Base-by-base conservation (phyloP, 2,329 filamentous ascomycete species). In the Neurospora sp. region DNA sequence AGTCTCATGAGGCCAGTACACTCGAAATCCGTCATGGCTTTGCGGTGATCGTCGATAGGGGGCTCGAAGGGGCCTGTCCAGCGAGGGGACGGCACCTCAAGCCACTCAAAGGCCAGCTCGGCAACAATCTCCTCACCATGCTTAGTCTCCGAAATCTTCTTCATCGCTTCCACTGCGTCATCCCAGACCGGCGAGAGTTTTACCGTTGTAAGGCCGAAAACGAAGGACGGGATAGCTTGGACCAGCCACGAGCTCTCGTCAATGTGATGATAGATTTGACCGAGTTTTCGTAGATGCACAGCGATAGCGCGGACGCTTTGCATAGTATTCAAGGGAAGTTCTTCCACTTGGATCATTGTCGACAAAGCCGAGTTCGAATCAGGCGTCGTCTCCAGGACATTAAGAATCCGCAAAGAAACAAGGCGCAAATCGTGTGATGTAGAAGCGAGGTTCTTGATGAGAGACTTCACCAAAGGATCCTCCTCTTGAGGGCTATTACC, bases 121-220 rank as follows among this genome's bases (percentile, higher is more conserved):
- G 90, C 88, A 43, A 97, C 85, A 19, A 86, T 82, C 39, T 90
- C 89, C 77, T 97, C 93, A 28, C 92, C 93, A 46, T 82, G 80
- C 73, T 91, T 90, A 28, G 85, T 86, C 74, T 92, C 86, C 23
- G 89, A 87, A 69, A 99, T 89, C 68, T 90, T 85, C 76, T 93
- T 91, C 76, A 99, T 81, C 0, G 92, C 89, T 69, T 89, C 86
- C 68, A 91, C 88, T 0, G 92, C 87, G 75, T 97, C 93, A 71
- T 97, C 92, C 92, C 95, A 97, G 6, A 96, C 84, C 42, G 93
- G 93, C 0, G 93, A 87, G 73, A 97, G 84, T 74, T 91, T 92
- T 67, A 97, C 89, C 0, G 94, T 96, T 71, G 98, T 85, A 80
- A 97, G 86, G 67, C 96, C 96, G 75, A 97, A 97, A 75, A 93